Base-by-base conservation (phyloP, 371 early-diverging fungal genomes). In the Mortierella sp. region DNA sequence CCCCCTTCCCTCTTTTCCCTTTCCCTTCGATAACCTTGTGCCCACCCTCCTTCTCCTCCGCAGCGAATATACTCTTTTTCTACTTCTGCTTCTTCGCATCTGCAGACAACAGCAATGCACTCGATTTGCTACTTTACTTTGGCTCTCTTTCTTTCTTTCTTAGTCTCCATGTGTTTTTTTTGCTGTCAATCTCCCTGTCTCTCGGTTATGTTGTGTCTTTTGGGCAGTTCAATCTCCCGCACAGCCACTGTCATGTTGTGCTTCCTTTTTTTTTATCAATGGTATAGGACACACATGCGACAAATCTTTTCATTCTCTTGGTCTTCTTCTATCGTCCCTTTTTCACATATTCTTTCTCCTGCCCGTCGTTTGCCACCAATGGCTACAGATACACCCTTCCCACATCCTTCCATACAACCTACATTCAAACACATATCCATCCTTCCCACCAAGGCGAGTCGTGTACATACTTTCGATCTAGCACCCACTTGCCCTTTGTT, bases 191-290 rank as follows among this genome's bases (percentile, higher is more conserved):
- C 71, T 1, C 45, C 14, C 34, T 65, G 19, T 19, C 38, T 65
- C 65, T 65, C 21, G 16, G 34, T 19, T 65, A 3, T 65, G 1
- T 16, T 65, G 9, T 21, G 31, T 26, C 16, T 42, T 8, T 16
- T 34, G 21, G 21, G 5, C 42, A 38, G 11, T 28, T 16, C 31
- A 60, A 60, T 60, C 68, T 38, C 68, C 34, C 68, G 68, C 68
- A 65, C 68, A 65, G 68, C 68, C 68, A 65, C 68, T 65, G 42
- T 38, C 13, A 34, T 65, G 24, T 65, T 9, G 6, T 65, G 28
- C 11, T 14, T 34, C 68, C 38, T 19, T 38, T n/a, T 50, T 38
- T n/a, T 57, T 26, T 11, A n/a, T 28, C 60, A 63, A 19, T 31
- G 31, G 28, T 28, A 58, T 31, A 31, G 34, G 19, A 31, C 9